Evolutionary conservation across 305 asterid genomes (phyloP).

Genomic region (Solanum hybrid): DNA sequence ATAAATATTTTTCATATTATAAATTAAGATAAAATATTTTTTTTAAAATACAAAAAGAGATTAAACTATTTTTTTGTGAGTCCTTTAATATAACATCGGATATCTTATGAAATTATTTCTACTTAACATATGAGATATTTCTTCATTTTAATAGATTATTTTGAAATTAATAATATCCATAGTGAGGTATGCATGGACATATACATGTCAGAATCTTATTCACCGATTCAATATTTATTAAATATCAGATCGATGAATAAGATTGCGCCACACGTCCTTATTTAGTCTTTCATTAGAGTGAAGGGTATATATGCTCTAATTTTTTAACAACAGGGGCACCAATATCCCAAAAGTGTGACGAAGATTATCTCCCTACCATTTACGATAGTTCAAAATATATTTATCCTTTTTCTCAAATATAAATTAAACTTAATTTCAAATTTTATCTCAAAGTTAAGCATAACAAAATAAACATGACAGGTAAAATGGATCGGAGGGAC

Average conservation of each 20-base stretch:
- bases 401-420: not conserved
- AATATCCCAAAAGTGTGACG: too few species aligned
- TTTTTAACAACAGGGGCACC: too few species aligned
- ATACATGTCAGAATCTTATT: too few species aligned
- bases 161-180: not conserved
- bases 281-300: too few species aligned
- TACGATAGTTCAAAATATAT: too few species aligned
- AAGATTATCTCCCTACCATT: too few species aligned
- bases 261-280: too few species aligned
- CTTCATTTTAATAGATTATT: not conserved
- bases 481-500: not conserved
- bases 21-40: not conserved
- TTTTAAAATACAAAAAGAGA: not conserved
- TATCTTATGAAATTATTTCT: not conserved
- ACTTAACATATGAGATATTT: not conserved
- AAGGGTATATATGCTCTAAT: too few species aligned
- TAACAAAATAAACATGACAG: not conserved
- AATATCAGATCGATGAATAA: too few species aligned
- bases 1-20: not conserved
- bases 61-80: not conserved
- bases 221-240: too few species aligned
- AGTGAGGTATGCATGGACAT: not conserved
- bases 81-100: not conserved
- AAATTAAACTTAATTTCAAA: not conserved
- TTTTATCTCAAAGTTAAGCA: not conserved